Base-by-base conservation (phyloP, 2,329 filamentous ascomycete species). In the Aspergillus felis region DNA sequence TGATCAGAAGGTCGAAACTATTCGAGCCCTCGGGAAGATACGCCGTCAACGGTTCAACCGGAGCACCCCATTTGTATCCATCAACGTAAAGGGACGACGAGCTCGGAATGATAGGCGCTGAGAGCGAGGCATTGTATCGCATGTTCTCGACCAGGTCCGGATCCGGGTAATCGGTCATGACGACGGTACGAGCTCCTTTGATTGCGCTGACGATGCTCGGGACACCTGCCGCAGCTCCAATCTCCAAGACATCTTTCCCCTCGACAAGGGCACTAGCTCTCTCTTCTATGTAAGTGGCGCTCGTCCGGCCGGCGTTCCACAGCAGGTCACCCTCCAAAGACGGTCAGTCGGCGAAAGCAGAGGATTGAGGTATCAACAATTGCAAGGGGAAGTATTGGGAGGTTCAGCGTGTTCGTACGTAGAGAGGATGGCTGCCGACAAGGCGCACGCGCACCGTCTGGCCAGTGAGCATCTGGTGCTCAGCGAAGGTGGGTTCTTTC, bases 131-230 rank as follows among this genome's bases (percentile, higher is more conserved):
- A 71, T 97, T 97, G 72, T 85, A 83, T 65, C 83, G 82, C 74
- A 97, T 86, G 68, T 91, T 95, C 22, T 83, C 80, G 25, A 97
- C 81, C n/a, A 97, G 80, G 24, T 95, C 91, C 44, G 82, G 80
- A 72, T 97, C 92, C 0, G 91, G 91, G 71, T 91, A 97, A 73
- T 97, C 92, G 7, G 92, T 96, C 65, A 93, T 87, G 9, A 97
- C 88, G 29, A 76, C 85, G 53, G 79, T 83, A 51, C 74, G 74
- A 2, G 92, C 92, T 14, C 89, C 90, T 42, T 88, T 81, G 35
- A 89, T 79, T 0, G 88, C 88, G 64, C 87, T 88, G 35, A 94
- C 85, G 10, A 97, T 83, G 69, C 88, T 89, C 0, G 92, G 91
- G 41, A 97, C 81, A 0, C 92, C 93, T 0, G 91, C 91, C 14